phyloP scores from a whole-genome alignment of 2,329 filamentous ascomycete species.

The Venturia pyrina region DNA sequence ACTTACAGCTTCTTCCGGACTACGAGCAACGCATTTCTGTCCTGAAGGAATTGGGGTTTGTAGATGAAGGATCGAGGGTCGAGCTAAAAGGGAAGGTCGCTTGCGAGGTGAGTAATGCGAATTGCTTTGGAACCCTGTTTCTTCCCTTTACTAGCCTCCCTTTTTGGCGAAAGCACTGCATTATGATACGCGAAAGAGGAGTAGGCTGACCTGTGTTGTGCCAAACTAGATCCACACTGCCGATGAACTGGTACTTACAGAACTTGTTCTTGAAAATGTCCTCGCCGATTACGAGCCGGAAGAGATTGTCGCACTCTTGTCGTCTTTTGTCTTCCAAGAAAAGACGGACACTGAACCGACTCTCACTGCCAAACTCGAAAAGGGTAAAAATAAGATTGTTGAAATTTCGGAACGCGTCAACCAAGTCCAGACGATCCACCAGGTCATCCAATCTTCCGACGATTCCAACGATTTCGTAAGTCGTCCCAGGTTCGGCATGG shows the following conservation, averaged over 20 bases:
- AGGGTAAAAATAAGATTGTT: slow-evolving; percentile 76
- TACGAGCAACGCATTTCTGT: slow-evolving; percentile 93
- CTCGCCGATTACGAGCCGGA: slow-evolving; percentile 91
- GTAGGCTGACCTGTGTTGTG: neutral
- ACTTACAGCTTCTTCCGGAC: slow-evolving; percentile 87
- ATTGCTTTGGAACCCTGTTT: neutral
- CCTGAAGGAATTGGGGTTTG: slow-evolving; percentile 81
- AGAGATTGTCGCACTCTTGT: slow-evolving; percentile 89
- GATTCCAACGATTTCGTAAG: slow-evolving; percentile 89
- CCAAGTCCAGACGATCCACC: slow-evolving; percentile 74
- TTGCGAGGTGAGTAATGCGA: slow-evolving; percentile 53
- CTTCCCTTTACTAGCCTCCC: neutral
- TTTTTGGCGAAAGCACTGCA: slow-evolving; percentile 11
- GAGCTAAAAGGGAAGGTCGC: slow-evolving; percentile 97
- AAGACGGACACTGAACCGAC: slow-evolving; percentile 78
- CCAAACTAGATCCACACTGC: slow-evolving; percentile 70
- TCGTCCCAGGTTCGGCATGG: slow-evolving; percentile 78
- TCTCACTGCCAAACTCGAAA: slow-evolving; percentile 70
- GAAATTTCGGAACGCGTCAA: slow-evolving; percentile 90
- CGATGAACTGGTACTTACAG: slow-evolving; percentile 90
- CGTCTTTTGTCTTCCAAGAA: slow-evolving; percentile 94
- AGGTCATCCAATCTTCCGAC: slow-evolving; percentile 83
- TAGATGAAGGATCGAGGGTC: slow-evolving; percentile 77
- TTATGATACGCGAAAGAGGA: slow-evolving; percentile 11
- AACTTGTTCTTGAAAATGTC: slow-evolving; percentile 93